Evolutionary conservation across 257 asterid species (phyloP), one percentile per base, ranked within the genome.

Genomic region (Striga asiatica): DNA sequence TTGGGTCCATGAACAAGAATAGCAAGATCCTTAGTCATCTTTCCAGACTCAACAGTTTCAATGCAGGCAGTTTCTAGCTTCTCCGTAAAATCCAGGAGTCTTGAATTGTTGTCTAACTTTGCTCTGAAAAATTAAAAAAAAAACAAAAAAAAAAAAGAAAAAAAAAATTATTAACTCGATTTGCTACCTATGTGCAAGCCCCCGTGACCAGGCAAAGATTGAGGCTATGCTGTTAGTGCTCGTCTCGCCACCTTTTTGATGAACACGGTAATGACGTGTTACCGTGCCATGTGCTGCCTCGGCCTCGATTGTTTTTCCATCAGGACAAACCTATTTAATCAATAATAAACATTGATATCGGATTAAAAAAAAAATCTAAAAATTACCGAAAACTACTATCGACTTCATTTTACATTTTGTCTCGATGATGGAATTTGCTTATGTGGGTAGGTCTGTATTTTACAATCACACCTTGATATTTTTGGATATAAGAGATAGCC

Each of bases 271-370:
- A 70, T 92, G 99, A 34, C 99, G 94, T 0, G 97, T 92, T 27
- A 92, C 97, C 3, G 99, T 92, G 71, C 99, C 99, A 23, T 92
- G 99, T 21, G 99, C 97, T 55, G 99, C 99, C 82, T 92, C 99
- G 39, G 97, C 83, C 72, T 92, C 97, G 8, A 92, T 88, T 17
- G 99, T 88, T 66, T 88, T 92, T 46, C 99, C 99, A 67, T 92
- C 99, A 3, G 95, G 99, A 71, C 99, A 91, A 8, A 91, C 84
- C 98, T 91, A 63, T 56, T 46, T 23, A 64, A 69, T 66, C 19
- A 50, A 27, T 23, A 27, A 11, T n/a, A n/a, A 19, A 56, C 28
- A 45, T 62, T 53, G 41, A 48, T 43, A 28, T 9, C 5, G 54
- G 63, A 54, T 35, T 14, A 27, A 20, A 14, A 39, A 39, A 39